Percentiles rank a stretch among this genome's conserved stretches.
phyloP scores from a whole-genome alignment of 331 rosid species.

The Stylosanthes scabra region DNA sequence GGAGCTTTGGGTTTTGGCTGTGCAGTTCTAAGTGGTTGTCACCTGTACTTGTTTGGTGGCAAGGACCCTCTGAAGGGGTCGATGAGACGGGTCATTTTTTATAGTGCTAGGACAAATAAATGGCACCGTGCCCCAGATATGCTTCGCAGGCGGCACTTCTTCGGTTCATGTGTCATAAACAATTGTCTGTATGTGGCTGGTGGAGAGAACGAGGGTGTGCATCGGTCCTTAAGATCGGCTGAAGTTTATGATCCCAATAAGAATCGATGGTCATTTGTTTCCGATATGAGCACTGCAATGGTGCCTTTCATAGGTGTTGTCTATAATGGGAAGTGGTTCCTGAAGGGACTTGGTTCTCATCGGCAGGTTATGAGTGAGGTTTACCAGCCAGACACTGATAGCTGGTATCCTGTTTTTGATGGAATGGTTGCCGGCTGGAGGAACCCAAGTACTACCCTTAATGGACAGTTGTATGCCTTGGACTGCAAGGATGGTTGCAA shows the following conservation, averaged over 20 bases:
- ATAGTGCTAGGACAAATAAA: slow-evolving; percentile 85
- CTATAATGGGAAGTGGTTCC: slow-evolving; percentile 80
- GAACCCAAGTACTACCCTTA: slow-evolving; percentile 74
- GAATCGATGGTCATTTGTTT: slow-evolving; percentile 80
- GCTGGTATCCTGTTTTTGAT: slow-evolving; percentile 72
- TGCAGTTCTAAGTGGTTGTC: slow-evolving; percentile 89
- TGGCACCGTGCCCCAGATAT: slow-evolving; percentile 96
- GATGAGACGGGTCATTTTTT: slow-evolving; percentile 85
- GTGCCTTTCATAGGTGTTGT: slow-evolving; percentile 89
- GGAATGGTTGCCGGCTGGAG: slow-evolving; percentile 94
- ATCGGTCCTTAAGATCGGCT: slow-evolving; percentile 77
- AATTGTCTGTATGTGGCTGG: slow-evolving; percentile 91
- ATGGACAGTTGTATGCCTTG: slow-evolving; percentile 75
- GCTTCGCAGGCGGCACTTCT: slow-evolving; percentile 88
- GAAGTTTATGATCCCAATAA: slow-evolving; percentile 89
- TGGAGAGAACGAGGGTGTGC: slow-evolving; percentile 82
- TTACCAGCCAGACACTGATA: slow-evolving; percentile 73
- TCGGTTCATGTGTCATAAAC: slow-evolving; percentile 85
- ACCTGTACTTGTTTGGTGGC: slow-evolving; percentile 86
- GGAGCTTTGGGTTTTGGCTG: slow-evolving; percentile 95
- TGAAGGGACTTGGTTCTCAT: slow-evolving; percentile 85
- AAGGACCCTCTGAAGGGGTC: slow-evolving; percentile 84
- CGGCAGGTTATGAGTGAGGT: slow-evolving; percentile 85
- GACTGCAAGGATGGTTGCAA: slow-evolving; percentile 97
- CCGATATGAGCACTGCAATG: slow-evolving; percentile 94